A percentile compares a stretch with the other conserved stretches of the same genome.
Conservation (phyloP, 257 asterid genomes). For the Nyctanthes arbortristis region DNA sequence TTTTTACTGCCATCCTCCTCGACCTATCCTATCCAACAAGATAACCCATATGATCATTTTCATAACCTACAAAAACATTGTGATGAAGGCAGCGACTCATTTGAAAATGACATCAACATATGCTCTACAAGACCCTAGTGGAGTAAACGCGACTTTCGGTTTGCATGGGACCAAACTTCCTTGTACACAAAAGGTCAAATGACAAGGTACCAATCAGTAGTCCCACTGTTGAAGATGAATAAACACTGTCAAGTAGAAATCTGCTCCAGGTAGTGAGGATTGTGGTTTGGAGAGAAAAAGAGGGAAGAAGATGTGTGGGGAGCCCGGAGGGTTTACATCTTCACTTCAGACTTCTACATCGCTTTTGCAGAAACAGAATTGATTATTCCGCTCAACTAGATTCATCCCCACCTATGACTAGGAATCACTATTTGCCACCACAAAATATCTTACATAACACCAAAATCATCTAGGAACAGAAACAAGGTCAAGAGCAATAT, state of each 20-base stretch:
- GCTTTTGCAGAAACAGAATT: too few species aligned
- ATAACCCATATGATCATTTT: background rate
- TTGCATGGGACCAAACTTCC: background rate
- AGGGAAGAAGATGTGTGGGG: too few species aligned
- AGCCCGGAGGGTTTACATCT: background rate
- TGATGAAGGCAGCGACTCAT: background rate
- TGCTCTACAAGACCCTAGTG: background rate
- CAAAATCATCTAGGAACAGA: background rate
- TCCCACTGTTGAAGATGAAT: background rate
- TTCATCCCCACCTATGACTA: background rate
- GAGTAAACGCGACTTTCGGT: background rate
- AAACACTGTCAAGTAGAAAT: background rate
- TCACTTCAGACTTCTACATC: too few species aligned
- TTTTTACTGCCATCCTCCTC: too few species aligned
- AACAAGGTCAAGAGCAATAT: background rate
- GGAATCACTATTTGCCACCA: background rate
- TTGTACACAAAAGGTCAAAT: background rate
- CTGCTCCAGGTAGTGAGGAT: background rate
- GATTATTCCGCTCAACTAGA: too few species aligned
- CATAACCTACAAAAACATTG: background rate
- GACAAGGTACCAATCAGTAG: background rate
- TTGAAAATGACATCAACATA: background rate
- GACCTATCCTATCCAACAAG: conserved; percentile 9
- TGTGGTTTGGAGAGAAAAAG: background rate
- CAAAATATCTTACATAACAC: background rate